Percentiles rank a stretch among this genome's conserved stretches.
Evolutionary conservation across 768 basidiomycete genomes (phyloP).

Genomic region (Stropharia rugosoannulata): DNA sequence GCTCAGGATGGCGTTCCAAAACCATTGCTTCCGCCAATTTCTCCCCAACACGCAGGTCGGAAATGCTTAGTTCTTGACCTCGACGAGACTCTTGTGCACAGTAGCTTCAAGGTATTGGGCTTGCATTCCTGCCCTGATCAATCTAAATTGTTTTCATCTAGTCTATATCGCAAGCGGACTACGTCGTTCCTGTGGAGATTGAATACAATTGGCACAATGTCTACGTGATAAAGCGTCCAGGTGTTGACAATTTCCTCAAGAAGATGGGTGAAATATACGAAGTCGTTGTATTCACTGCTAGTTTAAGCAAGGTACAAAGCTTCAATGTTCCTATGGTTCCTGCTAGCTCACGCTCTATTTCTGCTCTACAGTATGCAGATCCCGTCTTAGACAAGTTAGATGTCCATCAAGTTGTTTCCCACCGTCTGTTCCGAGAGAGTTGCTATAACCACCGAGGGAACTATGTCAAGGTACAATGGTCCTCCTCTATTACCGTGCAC

Average conservation of each 20-base stretch:
- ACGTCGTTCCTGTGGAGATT: conserved; percentile 98
- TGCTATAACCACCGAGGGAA: conserved; percentile 99
- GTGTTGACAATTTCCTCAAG: conserved; percentile 95
- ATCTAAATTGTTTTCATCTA: conserved; percentile 29
- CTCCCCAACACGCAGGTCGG: conserved; percentile 76
- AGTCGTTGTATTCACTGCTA: conserved; percentile 97
- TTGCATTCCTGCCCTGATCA: not conserved
- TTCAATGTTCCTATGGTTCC: conserved; percentile 5
- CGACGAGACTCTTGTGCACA: conserved; percentile 96
- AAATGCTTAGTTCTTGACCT: conserved; percentile 97
- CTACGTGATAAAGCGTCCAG: conserved; percentile 98
- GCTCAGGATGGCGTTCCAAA: conserved; percentile 79
- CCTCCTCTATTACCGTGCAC: not conserved
- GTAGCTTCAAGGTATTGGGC: conserved; percentile 87
- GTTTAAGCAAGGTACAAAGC: conserved; percentile 84
- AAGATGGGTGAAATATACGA: conserved; percentile 99
- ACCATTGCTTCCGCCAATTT: conserved; percentile 86
- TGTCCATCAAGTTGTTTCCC: conserved; percentile 86
- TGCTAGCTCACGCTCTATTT: conserved; percentile 1
- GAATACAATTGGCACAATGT: conserved; percentile 99
- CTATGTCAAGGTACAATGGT: conserved; percentile 85
- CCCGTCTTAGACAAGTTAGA: conserved; percentile 98
- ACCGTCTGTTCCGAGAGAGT: conserved; percentile 95
- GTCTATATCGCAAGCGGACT: conserved; percentile 95
- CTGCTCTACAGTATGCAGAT: conserved; percentile 80